A percentile compares a stretch with the other conserved stretches of the same genome.
Conservation (phyloP, 2,329 filamentous ascomycete genomes). For the Chrysosporium keratinophilum region DNA sequence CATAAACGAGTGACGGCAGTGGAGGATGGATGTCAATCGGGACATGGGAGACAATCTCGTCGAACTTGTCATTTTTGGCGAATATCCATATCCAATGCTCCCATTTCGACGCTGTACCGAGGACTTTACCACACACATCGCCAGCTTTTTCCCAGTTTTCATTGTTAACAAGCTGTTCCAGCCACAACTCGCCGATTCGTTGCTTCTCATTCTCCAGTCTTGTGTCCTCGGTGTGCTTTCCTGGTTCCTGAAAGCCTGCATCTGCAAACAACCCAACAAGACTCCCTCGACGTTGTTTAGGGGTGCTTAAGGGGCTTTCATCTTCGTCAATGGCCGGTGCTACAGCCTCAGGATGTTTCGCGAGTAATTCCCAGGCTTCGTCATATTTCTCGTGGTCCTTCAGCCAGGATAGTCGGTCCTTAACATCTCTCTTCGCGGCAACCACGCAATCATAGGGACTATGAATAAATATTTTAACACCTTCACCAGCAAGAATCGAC, state of each 20-base stretch:
- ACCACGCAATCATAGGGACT: conserved; percentile 96
- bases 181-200: conserved; percentile 84
- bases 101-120: conserved; percentile 72
- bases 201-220: conserved; percentile 77
- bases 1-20: conserved; percentile 72
- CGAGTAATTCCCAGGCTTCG: conserved; percentile 77
- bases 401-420: conserved; percentile 79
- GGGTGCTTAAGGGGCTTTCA: conserved; percentile 26
- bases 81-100: conserved; percentile 95
- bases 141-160: conserved; percentile 70
- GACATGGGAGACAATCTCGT: conserved; percentile 79
- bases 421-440: conserved; percentile 73
- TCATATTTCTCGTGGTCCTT: conserved; percentile 70
- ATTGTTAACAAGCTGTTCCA: conserved; percentile 68
- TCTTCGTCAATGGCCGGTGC: conserved; percentile 30
- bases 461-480: conserved; percentile 81
- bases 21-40: conserved; percentile 70
- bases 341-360: conserved; percentile 69
- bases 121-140: conserved; percentile 68
- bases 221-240: conserved; percentile 37
- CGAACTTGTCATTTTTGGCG: conserved; percentile 71
- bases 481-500: conserved; percentile 44
- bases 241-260: conserved; percentile 42
- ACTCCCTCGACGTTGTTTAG: conserved; percentile 33
- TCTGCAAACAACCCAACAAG: conserved; percentile 63